Percentiles rank a stretch among this genome's conserved stretches.
These are phyloP conservation scores for Globisporangium spinosum DNA, from an alignment of 352 stramenopile species.

Conservation along the genomic window DNA sequence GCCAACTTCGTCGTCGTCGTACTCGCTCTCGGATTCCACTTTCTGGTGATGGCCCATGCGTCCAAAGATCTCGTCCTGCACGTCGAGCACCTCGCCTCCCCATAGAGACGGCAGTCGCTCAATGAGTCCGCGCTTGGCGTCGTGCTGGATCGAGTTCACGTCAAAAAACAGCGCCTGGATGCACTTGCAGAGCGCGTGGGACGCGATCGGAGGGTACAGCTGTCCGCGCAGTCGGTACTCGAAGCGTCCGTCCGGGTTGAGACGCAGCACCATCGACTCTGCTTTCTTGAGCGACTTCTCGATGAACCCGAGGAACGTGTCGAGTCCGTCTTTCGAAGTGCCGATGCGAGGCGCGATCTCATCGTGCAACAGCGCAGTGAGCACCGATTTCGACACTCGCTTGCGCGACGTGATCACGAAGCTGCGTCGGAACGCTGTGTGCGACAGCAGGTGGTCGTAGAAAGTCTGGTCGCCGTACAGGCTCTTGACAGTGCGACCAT, in stretches of 20 bases:
- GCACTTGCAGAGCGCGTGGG: conserved; percentile 56
- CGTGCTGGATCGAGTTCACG: conserved; percentile 75
- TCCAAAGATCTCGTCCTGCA: conserved; percentile 60
- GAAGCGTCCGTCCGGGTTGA: conserved; percentile 58
- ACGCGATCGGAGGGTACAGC: conserved; percentile 69
- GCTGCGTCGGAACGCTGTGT: conserved; percentile 63
- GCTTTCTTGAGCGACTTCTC: conserved; percentile 83
- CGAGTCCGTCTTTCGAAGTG: conserved; percentile 38
- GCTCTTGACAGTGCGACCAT: conserved; percentile 49
- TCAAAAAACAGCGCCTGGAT: conserved; percentile 80
- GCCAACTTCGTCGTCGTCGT: conserved; percentile 38
- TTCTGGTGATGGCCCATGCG: conserved; percentile 30
- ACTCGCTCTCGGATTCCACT: conserved; percentile 42
- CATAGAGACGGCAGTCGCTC: conserved; percentile 72
- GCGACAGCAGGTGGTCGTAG: conserved; percentile 59
- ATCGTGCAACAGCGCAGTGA: conserved; percentile 61
- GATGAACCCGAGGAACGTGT: conserved; percentile 69
- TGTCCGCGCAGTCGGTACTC: conserved; percentile 68
- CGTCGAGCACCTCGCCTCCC: conserved; percentile 56
- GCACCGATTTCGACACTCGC: conserved; percentile 67
- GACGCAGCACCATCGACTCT: conserved; percentile 71
- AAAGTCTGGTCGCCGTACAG: conserved; percentile 73
- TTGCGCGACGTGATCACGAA: conserved; percentile 80
- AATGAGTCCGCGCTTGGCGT: conserved; percentile 70
- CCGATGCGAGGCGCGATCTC: conserved; percentile 71